Percentiles rank a stretch among this genome's conserved stretches.
These are phyloP conservation scores for Ceratocystis cubensis DNA, from an alignment of 2,329 filamentous ascomycete species.

Conservation along the genomic window DNA sequence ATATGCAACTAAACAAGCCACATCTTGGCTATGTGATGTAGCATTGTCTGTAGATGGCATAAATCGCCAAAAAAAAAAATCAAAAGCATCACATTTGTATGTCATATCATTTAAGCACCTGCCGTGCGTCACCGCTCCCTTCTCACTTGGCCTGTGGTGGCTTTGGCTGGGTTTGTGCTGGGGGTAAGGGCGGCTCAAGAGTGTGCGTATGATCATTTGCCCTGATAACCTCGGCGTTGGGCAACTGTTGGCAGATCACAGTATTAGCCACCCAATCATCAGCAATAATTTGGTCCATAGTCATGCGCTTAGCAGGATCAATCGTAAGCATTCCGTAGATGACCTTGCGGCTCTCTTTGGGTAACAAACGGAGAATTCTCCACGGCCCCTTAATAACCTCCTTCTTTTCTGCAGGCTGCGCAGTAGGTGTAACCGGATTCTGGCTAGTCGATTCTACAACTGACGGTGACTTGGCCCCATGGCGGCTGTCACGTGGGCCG, in stretches of 20 bases:
- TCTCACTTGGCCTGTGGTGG: slow-evolving; percentile 7
- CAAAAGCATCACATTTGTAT: background rate
- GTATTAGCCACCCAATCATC: slow-evolving; percentile 86
- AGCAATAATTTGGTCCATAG: slow-evolving; percentile 70
- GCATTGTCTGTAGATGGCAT: background rate
- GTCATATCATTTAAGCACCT: background rate
- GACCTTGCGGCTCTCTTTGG: slow-evolving; percentile 78
- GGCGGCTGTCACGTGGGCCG: slow-evolving; percentile 6
- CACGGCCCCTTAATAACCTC: slow-evolving; percentile 86
- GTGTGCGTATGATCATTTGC: slow-evolving; percentile 73
- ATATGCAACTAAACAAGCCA: background rate
- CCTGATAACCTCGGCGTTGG: slow-evolving; percentile 54
- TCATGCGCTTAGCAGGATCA: slow-evolving; percentile 69
- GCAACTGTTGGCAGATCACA: slow-evolving; percentile 69
- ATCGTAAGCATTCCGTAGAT: slow-evolving; percentile 87
- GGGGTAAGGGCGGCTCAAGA: slow-evolving; percentile 55
- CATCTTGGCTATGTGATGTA: background rate
- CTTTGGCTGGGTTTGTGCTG: slow-evolving; percentile 24
- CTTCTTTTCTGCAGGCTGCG: slow-evolving; percentile 38
- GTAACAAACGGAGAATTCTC: slow-evolving; percentile 74
- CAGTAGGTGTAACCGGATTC: slow-evolving; percentile 16
- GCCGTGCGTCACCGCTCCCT: too few relatives aligned
- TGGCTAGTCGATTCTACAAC: slow-evolving; percentile 18
- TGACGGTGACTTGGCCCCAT: slow-evolving; percentile 16
- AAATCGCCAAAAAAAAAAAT: background rate